Evolutionary conservation across 768 basidiomycete species (phyloP), one percentile per base, ranked within the genome.

Genomic region (Hygrophorus russula): DNA sequence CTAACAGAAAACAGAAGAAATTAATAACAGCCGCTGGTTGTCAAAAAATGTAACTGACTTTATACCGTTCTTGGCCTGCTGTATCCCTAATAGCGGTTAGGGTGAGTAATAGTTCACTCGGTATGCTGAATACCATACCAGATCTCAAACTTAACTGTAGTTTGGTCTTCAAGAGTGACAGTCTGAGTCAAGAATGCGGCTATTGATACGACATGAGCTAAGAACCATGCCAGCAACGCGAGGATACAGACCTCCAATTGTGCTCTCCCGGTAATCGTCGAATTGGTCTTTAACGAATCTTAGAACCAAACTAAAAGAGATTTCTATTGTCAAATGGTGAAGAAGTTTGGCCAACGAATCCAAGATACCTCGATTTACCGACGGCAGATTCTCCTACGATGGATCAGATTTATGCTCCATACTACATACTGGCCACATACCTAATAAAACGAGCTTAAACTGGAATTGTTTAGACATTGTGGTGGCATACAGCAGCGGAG

Each of bases 161-260:
- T 86, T 49, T 82, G 79, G 58, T 92, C 85, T 37, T 92, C 84
- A 32, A 96, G 73, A 10, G 80, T 82, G 27, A 98, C 88, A 2
- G 93, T 96, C 63, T 98, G 94, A n/a, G 96, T 97, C 51, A 99
- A 64, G 73, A 99, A 99, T 29, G 94, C 94, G 47, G 94, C 94
- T 90, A 54, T 18, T 32, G 24, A 45, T 33, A 46, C 42, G 53
- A 41, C 52, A 52, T 48, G 31, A 51, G 32, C 32, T 3, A 14
- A 17, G 15, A 4, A 24, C 14, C 17, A 9, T 7, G 35, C 18
- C 24, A 29, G 31, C n/a, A 6, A 27, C 27, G 31, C 35, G 46
- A 37, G 12, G 55, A 45, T 50, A 42, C 62, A 40, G 18, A 82
- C 89, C 86, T 58, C 90, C 89, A 52, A 93, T 93, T 17, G 90